These are phyloP conservation scores for Hymenoscyphus scutula DNA, from an alignment of 2,329 filamentous ascomycete species.

Conservation along the genomic window DNA sequence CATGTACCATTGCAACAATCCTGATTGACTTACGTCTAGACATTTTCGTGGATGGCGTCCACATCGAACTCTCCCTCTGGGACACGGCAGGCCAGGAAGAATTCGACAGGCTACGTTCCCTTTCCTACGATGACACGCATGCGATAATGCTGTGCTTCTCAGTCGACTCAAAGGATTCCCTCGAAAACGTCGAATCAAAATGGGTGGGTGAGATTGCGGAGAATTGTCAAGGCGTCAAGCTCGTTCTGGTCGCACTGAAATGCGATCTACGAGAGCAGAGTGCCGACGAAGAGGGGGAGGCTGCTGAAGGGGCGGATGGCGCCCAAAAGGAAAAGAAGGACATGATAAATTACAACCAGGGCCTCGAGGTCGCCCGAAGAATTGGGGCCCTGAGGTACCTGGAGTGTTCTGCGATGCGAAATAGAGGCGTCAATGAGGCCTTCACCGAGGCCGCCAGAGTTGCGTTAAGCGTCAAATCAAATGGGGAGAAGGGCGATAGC, in stretches of 20 bases:
- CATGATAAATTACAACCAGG: constrained; percentile 87
- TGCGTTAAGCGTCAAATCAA: constrained; percentile 71
- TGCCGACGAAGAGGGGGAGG: constrained; percentile 56
- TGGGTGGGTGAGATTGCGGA: constrained; percentile 98
- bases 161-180: constrained; percentile 90
- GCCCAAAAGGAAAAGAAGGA: constrained; percentile 59
- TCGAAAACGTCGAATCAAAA: constrained; percentile 98
- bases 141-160: constrained; percentile 99
- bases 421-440: constrained; percentile 95
- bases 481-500: constrained; percentile 53
- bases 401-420: constrained; percentile 98
- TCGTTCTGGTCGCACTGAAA: constrained; percentile 93
- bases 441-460: constrained; percentile 97
- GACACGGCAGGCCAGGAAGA: constrained; percentile 98
- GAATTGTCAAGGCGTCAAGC: constrained; percentile 92
- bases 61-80: constrained; percentile 97
- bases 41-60: constrained; percentile 95
- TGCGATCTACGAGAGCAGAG: constrained; percentile 85
- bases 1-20: neutral
- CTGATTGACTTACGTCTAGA: constrained; percentile 51
- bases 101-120: constrained; percentile 91
- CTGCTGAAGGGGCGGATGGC: constrained; percentile 43
- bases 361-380: constrained; percentile 83
- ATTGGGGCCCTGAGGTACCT: constrained; percentile 93
- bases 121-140: constrained; percentile 96